These are phyloP conservation scores for Aspergillus ostianus DNA, from an alignment of 495 filamentous ascomycete species.

Conservation along the genomic window DNA sequence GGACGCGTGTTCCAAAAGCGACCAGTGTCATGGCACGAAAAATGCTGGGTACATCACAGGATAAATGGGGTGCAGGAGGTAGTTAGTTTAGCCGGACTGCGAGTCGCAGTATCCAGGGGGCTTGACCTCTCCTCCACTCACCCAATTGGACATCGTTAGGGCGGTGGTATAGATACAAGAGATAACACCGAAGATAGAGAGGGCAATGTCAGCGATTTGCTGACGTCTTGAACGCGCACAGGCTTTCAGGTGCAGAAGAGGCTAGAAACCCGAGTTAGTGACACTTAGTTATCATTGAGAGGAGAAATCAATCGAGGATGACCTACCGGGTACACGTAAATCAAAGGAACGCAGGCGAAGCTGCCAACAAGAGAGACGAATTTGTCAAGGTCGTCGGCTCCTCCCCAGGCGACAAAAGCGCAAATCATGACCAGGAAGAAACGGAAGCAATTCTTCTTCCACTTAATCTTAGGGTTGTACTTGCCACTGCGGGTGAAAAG, in stretches of 20 bases:
- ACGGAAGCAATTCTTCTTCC: slow-evolving; percentile 96
- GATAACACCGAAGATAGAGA: slow-evolving; percentile 77
- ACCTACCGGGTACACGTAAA: slow-evolving; percentile 95
- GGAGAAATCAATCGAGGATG: slow-evolving; percentile 10
- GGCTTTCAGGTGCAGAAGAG: slow-evolving; percentile 80
- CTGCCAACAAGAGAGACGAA: slow-evolving; percentile 94
- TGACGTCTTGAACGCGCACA: slow-evolving; percentile 65
- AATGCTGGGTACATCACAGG: neutral
- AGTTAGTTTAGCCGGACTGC: slow-evolving; percentile 16
- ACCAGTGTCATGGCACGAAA: neutral
- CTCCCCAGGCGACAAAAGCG: slow-evolving; percentile 83
- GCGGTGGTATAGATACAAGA: slow-evolving; percentile 89
- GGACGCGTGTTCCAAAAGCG: neutral
- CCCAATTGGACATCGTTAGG: slow-evolving; percentile 83
- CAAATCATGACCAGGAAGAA: slow-evolving; percentile 88
- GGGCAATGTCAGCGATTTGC: slow-evolving; percentile 64
- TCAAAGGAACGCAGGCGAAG: slow-evolving; percentile 95
- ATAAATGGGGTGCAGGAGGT: neutral
- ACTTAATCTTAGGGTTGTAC: slow-evolving; percentile 94
- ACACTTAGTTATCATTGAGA: neutral
- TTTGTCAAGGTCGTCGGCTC: slow-evolving; percentile 91
- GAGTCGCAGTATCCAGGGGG: slow-evolving; percentile 62
- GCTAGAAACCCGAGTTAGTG: slow-evolving; percentile 48
- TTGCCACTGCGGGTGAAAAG: slow-evolving; percentile 84
- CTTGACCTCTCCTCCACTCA: slow-evolving; percentile 37